A percentile compares a stretch with the other conserved stretches of the same genome.
Conservation (phyloP, 2,329 filamentous ascomycete genomes). For the Fusarium continuum region DNA sequence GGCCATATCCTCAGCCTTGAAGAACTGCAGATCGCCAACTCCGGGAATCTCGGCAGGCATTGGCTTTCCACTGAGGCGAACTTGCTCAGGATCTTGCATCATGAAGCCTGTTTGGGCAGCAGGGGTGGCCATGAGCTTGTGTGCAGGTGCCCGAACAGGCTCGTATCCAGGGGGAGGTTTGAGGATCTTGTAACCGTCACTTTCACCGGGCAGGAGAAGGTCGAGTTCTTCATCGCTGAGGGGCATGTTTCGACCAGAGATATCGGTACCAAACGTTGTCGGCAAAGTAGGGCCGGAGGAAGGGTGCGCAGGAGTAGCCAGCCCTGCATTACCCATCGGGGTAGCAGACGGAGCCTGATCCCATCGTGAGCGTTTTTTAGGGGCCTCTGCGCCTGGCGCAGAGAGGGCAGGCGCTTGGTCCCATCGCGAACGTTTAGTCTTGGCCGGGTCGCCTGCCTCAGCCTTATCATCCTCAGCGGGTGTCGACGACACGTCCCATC, state of each 20-base stretch:
- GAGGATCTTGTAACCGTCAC: slow-evolving; percentile 91
- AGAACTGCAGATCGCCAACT: slow-evolving; percentile 95
- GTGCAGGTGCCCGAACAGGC: slow-evolving; percentile 78
- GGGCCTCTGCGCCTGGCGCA: slow-evolving; percentile 64
- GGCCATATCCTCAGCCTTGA: slow-evolving; percentile 98
- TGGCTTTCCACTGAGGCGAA: slow-evolving; percentile 84
- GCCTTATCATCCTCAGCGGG: slow-evolving; percentile 61
- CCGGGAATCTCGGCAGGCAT: slow-evolving; percentile 95
- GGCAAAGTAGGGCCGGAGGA: slow-evolving; percentile 65
- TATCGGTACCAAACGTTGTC: slow-evolving; percentile 81
- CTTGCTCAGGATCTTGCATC: slow-evolving; percentile 94
- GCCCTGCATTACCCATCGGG: slow-evolving; percentile 75
- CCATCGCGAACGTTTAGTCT: slow-evolving; percentile 85
- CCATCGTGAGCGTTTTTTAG: slow-evolving; percentile 87
- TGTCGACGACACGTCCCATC: slow-evolving; percentile 85
- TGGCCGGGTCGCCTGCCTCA: slow-evolving; percentile 63
- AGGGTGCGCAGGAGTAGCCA: slow-evolving; percentile 80
- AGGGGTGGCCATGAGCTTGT: slow-evolving; percentile 78
- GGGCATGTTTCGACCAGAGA: slow-evolving; percentile 79
- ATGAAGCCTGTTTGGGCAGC: slow-evolving; percentile 87
- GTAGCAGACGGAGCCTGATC: slow-evolving; percentile 88
- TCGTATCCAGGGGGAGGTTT: slow-evolving; percentile 92
- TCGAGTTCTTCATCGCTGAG: slow-evolving; percentile 95
- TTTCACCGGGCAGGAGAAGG: slow-evolving; percentile 85
- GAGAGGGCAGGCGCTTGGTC: slow-evolving; percentile 76